Evolutionary conservation across 2,329 filamentous ascomycete species (phyloP).

Genomic region (Tolypocladium endophyticum): DNA sequence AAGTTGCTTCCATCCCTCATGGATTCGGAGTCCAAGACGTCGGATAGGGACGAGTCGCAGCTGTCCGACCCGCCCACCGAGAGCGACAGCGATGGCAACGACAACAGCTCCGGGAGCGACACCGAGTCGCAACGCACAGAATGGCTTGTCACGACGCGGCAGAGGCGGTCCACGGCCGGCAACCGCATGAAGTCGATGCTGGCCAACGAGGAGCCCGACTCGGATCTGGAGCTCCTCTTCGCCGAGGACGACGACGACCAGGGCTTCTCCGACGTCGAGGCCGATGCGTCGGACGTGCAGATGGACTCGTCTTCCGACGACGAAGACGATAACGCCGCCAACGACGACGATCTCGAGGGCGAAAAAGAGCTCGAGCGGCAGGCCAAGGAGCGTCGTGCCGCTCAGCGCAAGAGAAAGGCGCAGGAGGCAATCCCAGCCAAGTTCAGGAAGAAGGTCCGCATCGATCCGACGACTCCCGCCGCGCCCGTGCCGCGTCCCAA

Average conservation of each 20-base stretch:
- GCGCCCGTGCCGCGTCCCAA: slow-evolving; percentile 38
- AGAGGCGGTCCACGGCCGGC: slow-evolving; percentile 71
- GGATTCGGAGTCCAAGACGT: slow-evolving; percentile 17
- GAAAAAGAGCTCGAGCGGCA: slow-evolving; percentile 77
- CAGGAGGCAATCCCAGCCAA: slow-evolving; percentile 62
- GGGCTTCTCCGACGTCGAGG: slow-evolving; percentile 59
- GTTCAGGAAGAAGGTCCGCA: slow-evolving; percentile 67
- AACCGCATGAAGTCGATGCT: slow-evolving; percentile 74
- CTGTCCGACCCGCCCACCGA: slow-evolving; percentile 14
- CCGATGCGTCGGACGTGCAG: slow-evolving; percentile 62
- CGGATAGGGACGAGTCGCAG: slow-evolving; percentile 21
- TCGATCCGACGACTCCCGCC: slow-evolving; percentile 40
- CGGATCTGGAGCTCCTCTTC: slow-evolving; percentile 64
- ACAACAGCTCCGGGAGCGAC: slow-evolving; percentile 23
- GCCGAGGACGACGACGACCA: slow-evolving; percentile 60
- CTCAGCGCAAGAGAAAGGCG: slow-evolving; percentile 69
- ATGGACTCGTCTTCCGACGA: slow-evolving; percentile 81
- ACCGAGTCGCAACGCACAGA: slow-evolving; percentile 34
- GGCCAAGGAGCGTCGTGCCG: slow-evolving; percentile 56
- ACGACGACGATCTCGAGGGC: slow-evolving; percentile 63
- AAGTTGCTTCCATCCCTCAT: slow-evolving; percentile 11
- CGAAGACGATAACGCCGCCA: slow-evolving; percentile 58
- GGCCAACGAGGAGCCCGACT: slow-evolving; percentile 60
- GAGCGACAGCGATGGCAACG: slow-evolving; percentile 8
- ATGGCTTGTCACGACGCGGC: slow-evolving; percentile 63